Base-by-base conservation (phyloP, 306 rosid genomes). In the Vicia faba region DNA sequence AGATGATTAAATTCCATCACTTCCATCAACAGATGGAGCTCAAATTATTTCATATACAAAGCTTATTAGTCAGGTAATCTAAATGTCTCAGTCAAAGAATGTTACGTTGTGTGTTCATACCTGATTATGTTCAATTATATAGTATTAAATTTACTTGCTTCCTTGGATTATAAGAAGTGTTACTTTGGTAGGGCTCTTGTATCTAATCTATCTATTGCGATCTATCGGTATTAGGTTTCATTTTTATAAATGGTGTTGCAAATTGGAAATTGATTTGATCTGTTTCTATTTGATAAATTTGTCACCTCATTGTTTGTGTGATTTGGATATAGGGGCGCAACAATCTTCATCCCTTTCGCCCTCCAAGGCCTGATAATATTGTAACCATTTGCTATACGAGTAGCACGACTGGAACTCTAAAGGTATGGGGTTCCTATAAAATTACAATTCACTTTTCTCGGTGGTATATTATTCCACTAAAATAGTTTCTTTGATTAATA, bases 381-480 rank as follows among this genome's bases (percentile, higher is more conserved):
- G 95, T 91, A 74, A 90, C 99, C 61, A 79, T 95, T 76, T 95
- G 99, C 84, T 95, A 95, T 77, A 95, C 99, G 19, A 95, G 99
- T 74, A 97, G 99, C 66, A 95, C 99, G 68, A 95, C 99, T 74
- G 99, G 99, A 81, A 90, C 96, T 45, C 99, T 97, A 41, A 95
- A 95, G 96, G 99, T 90, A 73, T 7, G 56, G 19, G 28, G 43
- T 44, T 49, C 41, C 65, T 25, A 16, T 64, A 64, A 74, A 72
- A 61, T 16, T 45, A 40, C 39, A 10, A 66, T 73, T 69, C 65
- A 72, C 59, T 69, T 71, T 77, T 71, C 55, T 64, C 74, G 56
- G 29, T 66, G 46, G 53, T 40, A 50, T 70, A 57, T 59, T 66
- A 20, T 46, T 65, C 16, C 29, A 55, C 6, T 12, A 56, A 56